Base-by-base conservation (phyloP, 179 eudicot species). In the Sideroxylon spinosum region DNA sequence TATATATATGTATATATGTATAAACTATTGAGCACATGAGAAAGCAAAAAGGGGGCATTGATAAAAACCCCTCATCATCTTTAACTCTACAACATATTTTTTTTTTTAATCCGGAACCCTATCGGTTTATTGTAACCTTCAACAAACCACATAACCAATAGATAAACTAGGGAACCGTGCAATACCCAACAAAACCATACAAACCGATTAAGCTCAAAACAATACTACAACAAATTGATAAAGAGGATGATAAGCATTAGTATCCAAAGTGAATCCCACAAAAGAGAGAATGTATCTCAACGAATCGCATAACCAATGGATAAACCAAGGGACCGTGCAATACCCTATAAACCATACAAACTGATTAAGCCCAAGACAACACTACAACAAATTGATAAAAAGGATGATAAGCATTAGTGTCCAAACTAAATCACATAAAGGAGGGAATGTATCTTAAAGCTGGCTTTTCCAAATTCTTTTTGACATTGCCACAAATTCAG, bases 391-490 rank as follows among this genome's bases (percentile, higher is more conserved):
- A 22, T 16, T 71, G 59, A 22, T 3, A 49, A 49, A 49, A 29
- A 71, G 26, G 37, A 29, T 65, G 14, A 65, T 28, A n/a, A 65
- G 69, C 69, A 65, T 29, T 65, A 52, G 16, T 52, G 46, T 65
- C 69, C 69, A 12, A 28, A 2, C 0, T 29, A 9, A 65, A 16
- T 65, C n/a, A 4, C 13, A 23, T 7, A 65, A 29, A 26, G 20
- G 22, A 26, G 3, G 14, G 29, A 28, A 65, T 6, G 22, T 14
- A 65, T 59, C 63, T 19, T 59, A 3, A 4, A 37, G 44, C 44
- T n/a, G 4, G 8, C 23, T 17, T 59, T 59, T 2, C 63, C 13
- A 59, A 59, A 59, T 17, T 59, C n/a, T 59, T 0, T 10, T n/a
- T 10, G 23, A 59, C 0, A 17, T 37, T 37, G 44, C 6, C 63